Percentiles rank a stretch among this genome's conserved stretches.
Conservation (phyloP, 1,284 basidiomycete species). For the Malassezia equina region DNA sequence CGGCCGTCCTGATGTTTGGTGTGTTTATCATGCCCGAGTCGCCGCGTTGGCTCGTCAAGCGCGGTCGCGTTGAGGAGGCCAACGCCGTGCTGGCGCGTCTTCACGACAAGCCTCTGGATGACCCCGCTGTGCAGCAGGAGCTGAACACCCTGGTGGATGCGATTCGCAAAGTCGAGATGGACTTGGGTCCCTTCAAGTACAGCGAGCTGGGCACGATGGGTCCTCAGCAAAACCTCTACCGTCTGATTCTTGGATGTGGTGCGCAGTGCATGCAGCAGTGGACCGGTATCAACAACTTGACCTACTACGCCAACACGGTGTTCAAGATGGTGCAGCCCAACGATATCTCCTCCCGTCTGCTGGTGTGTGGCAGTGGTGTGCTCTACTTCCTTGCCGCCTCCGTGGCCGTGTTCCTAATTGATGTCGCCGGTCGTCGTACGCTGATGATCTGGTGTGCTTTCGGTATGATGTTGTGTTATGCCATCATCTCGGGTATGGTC, state of each 20-base stretch:
- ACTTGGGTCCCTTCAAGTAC: conserved; percentile 47
- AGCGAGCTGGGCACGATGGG: conserved; percentile 55
- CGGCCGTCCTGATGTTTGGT: conserved; percentile 56
- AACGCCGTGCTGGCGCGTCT: conserved; percentile 59
- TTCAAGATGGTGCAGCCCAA: conserved; percentile 49
- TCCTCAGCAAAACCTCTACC: conserved; percentile 59
- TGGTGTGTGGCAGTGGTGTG: conserved; percentile 62
- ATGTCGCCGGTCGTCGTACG: conserved; percentile 55
- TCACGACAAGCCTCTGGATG: conserved; percentile 55
- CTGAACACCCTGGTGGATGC: conserved; percentile 38
- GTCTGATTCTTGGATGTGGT: conserved; percentile 55
- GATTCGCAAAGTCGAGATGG: conserved; percentile 24
- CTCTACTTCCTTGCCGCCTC: conserved; percentile 61
- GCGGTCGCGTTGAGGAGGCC: conserved; percentile 55
- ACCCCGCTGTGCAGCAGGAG: conserved; percentile 55
- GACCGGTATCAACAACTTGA: conserved; percentile 59
- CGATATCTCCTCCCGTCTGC: conserved; percentile 57
- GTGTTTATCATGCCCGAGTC: conserved; percentile 62
- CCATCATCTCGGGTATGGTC: conserved; percentile 51
- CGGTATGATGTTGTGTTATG: conserved; percentile 58
- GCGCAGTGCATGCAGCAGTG: conserved; percentile 65
- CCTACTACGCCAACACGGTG: conserved; percentile 52
- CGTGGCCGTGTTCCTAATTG: conserved; percentile 56
- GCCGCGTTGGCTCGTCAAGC: conserved; percentile 61
- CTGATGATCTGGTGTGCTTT: conserved; percentile 62